Evolutionary conservation across 2,329 filamentous ascomycete genomes (phyloP), one percentile per base, ranked within the genome.

Genomic region (Huntiella bhutanensis): DNA sequence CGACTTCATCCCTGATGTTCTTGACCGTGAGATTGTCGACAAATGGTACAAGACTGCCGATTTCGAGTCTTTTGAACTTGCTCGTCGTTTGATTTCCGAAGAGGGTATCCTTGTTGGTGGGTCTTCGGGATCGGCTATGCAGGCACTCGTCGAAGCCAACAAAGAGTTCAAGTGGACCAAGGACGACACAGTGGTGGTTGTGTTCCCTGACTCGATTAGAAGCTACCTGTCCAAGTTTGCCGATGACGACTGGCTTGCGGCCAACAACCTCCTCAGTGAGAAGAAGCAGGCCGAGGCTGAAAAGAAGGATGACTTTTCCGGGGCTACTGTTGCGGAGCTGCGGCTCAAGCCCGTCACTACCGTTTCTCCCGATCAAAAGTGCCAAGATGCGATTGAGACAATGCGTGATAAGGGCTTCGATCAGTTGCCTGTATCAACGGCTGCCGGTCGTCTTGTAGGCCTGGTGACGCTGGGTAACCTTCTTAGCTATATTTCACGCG

Each of bases 31-130:
- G 22, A 61, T 73, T 4, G 82, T 98, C 28, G 83, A 95, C 61
- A 82, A 80, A 58, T 98, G 91, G 91, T 96, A 95, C 68, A 98
- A 98, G 75, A 98, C 91, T 3, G 83, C 88, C 51, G 91, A 98
- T 58, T 73, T 75, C 51, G 82, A 94, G 59, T 87, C 87, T 2
- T 98, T 98, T 65, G 71, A 77, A 59, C 87, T 84, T 57, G 84
- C 91, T n/a, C 73, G 92, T 44, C 72, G 87, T 38, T 66, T 98
- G 45, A 98, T 98, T 55, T 73, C 85, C 12, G 91, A 98, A 61
- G 91, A 98, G 63, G 91, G 91, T 43, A 71, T 98, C 11, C 71
- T 98, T 6, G 86, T 93, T 15, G 91, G 91, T 55, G 91, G 91
- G 38, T 93, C 84, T 60, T 92, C 85, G 56, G 91, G 91, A 50